A percentile compares a stretch with the other conserved stretches of the same genome.
Evolutionary conservation across 495 filamentous ascomycete genomes (phyloP).

Genomic region (Platismatia glauca): DNA sequence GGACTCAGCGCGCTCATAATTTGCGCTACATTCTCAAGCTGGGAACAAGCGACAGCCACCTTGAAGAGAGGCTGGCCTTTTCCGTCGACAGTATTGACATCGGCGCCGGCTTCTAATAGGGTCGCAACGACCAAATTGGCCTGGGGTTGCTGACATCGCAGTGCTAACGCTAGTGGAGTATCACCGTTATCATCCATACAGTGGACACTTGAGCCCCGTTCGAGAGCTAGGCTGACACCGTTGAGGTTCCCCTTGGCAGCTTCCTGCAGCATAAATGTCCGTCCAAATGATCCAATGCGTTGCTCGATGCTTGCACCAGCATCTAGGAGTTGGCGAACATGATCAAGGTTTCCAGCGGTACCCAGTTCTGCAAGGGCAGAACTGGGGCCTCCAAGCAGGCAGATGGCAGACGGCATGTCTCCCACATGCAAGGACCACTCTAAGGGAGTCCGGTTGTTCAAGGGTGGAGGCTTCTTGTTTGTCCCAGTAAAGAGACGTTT

Average conservation of each 20-base stretch:
- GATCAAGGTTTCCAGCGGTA: slow-evolving; percentile 1
- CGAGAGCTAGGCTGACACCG: slow-evolving; percentile 11
- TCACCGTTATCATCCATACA: slow-evolving; percentile 19
- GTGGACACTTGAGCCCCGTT: slow-evolving; percentile 2
- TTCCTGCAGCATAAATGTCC: slow-evolving; percentile 20
- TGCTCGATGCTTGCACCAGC: slow-evolving; percentile 15
- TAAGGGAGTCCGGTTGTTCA: slow-evolving; percentile 14
- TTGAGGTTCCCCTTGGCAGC: slow-evolving; percentile 16
- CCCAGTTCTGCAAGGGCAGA: slow-evolving; percentile 9
- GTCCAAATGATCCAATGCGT: slow-evolving; percentile 7
- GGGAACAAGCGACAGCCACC: slow-evolving; percentile 1
- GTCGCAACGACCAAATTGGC: slow-evolving; percentile 16
- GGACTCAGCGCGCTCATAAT: slow-evolving; percentile 10
- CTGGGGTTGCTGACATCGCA: slow-evolving; percentile 18
- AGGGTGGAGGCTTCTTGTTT: slow-evolving; percentile 16
- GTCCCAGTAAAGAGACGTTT: slow-evolving; percentile 11
- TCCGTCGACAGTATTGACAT: slow-evolving; percentile 23
- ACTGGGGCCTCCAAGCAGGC: slow-evolving; percentile 12
- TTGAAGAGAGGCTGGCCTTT: slow-evolving; percentile 19
- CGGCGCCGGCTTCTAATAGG: slow-evolving; percentile 26
- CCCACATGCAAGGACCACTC: slow-evolving; percentile 15
- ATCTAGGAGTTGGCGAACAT: slow-evolving; percentile 9
- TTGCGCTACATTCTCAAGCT: slow-evolving; percentile 3
- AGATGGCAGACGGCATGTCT: slow-evolving; percentile 14
- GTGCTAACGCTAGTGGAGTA: slow-evolving; percentile 26